Evolutionary conservation across 2,329 filamentous ascomycete genomes (phyloP).

Genomic region (Neophaeococcomyces mojaviensis): DNA sequence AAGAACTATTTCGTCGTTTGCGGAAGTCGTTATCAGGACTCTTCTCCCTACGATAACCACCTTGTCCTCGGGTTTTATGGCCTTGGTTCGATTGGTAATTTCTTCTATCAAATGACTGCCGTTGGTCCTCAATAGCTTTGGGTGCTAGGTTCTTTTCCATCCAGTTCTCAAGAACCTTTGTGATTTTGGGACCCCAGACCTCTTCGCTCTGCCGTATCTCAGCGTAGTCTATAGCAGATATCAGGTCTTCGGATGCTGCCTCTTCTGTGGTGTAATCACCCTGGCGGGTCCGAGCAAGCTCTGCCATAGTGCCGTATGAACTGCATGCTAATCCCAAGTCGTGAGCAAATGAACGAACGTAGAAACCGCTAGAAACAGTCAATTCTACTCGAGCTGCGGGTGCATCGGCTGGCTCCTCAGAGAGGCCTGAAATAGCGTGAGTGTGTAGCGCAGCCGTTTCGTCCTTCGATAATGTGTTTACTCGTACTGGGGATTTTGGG

Average conservation of each 20-base stretch:
- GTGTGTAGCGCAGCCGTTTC: slow-evolving; percentile 23
- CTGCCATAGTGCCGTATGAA: slow-evolving; percentile 79
- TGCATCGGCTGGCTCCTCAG: slow-evolving; percentile 29
- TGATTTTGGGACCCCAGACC: slow-evolving; percentile 72
- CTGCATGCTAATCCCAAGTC: slow-evolving; percentile 77
- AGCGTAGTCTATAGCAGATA: slow-evolving; percentile 61
- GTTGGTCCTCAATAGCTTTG: background rate
- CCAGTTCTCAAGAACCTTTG: slow-evolving; percentile 49
- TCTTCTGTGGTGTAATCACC: slow-evolving; percentile 53
- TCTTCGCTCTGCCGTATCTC: slow-evolving; percentile 70
- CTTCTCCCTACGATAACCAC: background rate
- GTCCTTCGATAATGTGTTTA: slow-evolving; percentile 15
- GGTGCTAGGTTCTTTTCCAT: slow-evolving; percentile 33
- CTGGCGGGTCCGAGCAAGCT: slow-evolving; percentile 72
- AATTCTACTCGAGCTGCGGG: slow-evolving; percentile 78
- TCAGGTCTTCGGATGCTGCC: slow-evolving; percentile 39
- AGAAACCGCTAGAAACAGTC: slow-evolving; percentile 93
- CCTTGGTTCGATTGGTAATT: background rate
- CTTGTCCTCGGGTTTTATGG: background rate
- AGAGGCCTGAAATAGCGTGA: slow-evolving; percentile 17
- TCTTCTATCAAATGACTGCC: background rate
- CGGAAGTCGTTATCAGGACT: too few relatives aligned
- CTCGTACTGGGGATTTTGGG: background rate
- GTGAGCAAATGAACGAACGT: slow-evolving; percentile 87
- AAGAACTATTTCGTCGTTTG: slow-evolving; percentile 4